Conservation (phyloP, 2,329 filamentous ascomycete species). For the Pezicula neosporulosa region DNA sequence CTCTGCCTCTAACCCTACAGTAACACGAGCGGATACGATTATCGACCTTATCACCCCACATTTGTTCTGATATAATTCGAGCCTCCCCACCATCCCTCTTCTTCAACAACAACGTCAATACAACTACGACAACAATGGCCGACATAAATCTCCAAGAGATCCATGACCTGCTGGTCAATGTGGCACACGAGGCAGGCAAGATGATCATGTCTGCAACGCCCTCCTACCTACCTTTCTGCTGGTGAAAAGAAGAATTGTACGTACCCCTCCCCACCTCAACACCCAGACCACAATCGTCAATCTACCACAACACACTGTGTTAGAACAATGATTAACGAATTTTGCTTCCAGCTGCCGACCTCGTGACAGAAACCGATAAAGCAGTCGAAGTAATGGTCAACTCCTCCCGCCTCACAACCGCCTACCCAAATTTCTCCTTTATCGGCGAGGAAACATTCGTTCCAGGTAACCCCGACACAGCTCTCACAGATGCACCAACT, state of each 20-base stretch:
- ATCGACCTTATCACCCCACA: not conserved
- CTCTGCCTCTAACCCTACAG: no score
- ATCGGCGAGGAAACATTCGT: constrained; percentile 77
- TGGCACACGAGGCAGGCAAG: constrained; percentile 60
- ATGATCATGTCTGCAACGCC: constrained; percentile 63
- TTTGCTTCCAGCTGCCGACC: constrained; percentile 52
- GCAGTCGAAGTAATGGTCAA: constrained; percentile 62
- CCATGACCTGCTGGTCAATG: constrained; percentile 55
- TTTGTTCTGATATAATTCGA: no score
- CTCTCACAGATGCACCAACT: constrained; percentile 63
- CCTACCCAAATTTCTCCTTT: constrained; percentile 58
- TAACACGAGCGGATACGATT: not conserved
- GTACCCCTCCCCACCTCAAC: not conserved
- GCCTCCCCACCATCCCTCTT: not conserved
- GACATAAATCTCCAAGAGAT: constrained; percentile 57
- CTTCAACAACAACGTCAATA: not conserved
- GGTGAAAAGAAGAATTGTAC: constrained; percentile 63
- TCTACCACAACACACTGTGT: not conserved
- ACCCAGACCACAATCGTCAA: constrained; percentile 3
- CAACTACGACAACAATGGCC: constrained; percentile 38
- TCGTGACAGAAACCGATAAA: constrained; percentile 66
- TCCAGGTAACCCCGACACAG: constrained; percentile 49
- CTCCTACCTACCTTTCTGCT: constrained; percentile 48
- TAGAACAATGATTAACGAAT: not conserved
- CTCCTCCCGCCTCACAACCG: constrained; percentile 40